Evolutionary conservation across 495 filamentous ascomycete genomes (phyloP), one percentile per base, ranked within the genome.

Genomic region (Penicillium steckii): DNA sequence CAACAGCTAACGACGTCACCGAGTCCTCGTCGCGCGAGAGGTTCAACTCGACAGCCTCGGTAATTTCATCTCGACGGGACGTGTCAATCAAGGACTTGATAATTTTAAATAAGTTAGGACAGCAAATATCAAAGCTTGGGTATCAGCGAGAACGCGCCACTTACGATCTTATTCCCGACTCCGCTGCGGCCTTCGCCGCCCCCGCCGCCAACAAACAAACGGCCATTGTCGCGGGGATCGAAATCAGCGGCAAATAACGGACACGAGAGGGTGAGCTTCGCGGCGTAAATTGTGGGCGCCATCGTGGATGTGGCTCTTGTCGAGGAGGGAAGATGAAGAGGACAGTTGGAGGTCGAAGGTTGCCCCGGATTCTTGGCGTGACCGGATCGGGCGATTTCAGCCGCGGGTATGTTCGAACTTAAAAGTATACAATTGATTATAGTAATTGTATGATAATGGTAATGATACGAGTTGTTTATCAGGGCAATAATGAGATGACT

Each of bases 231-330:
- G 59, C 86, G 78, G 44, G 89, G 87, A 62, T 94, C 89, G 68
- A 97, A 97, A 64, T 91, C 93, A 56, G 87, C 88, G 17, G 89
- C 81, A 68, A 90, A 96, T 33, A 96, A 78, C n/a, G 94, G 93
- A 64, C 93, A 97, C 19, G 83, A 82, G 48, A 95, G 80, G 15
- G 83, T 90, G 50, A 83, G 70, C 65, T 86, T 90, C 46, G 86
- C 80, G 24, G 74, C 82, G 47, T 80, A 65, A 38, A 85, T 69
- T 43, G 72, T 67, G 21, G 81, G 80, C 51, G 84, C 72, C 74
- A 77, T 77, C 8, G 32, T 66, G 51, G 40, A 40, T 40, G 27
- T 17, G n/a, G 9, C 51, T 52, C 29, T 48, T 44, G 42, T 33
- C 46, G n/a, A 48, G 48, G 17, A 27, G 29, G 17, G 51, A 32